Evolutionary conservation across 352 stramenopile species (phyloP), one percentile per base, ranked within the genome.

Genomic region (Pythium guiyangense): DNA sequence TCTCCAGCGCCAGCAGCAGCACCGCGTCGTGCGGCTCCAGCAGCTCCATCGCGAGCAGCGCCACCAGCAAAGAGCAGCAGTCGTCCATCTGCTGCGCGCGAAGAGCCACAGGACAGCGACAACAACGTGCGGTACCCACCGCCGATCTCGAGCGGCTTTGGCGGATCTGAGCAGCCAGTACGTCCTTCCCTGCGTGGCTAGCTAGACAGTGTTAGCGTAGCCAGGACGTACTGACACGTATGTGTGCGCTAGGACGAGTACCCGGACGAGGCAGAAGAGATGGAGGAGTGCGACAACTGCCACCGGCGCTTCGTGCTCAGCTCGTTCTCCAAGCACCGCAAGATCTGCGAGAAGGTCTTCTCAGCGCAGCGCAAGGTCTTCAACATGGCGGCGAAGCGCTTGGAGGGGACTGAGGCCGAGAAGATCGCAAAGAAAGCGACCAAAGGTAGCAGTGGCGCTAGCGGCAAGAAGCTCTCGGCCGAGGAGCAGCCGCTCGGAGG

Each of bases 341-440:
- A 85, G 48, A 78, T 96, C 25, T 97, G 88, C 57, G 74, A 82
- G 9, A 97, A 96, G 54, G 88, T 96, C 27, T 96, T 96, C 49
- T 72, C 78, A 0, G 78, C 66, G 0, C 90, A 86, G 20, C 79
- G 90, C 42, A 93, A 95, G 66, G 79, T 84, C 6, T 97, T 96
- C 59, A 90, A 97, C 64, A 90, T 90, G 80, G 42, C 79, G 11
- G 79, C 74, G n/a, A 88, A 92, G 58, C 74, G 78, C 10, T 51
- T 90, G 20, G 79, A 89, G 62, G 81, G 77, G 25, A 89, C 51
- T 1, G 80, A 91, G 11, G 80, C 79, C 27, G 80, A 89, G 64
- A 84, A 92, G 34, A n/a, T 90, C 8, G 64, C 69, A 29, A 83
- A 70, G 49, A 73, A 88, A 49, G 56, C 59, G 0, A 65, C 56